phyloP scores from a whole-genome alignment of 129 eudicot genomes.

The Artemisia annua region DNA sequence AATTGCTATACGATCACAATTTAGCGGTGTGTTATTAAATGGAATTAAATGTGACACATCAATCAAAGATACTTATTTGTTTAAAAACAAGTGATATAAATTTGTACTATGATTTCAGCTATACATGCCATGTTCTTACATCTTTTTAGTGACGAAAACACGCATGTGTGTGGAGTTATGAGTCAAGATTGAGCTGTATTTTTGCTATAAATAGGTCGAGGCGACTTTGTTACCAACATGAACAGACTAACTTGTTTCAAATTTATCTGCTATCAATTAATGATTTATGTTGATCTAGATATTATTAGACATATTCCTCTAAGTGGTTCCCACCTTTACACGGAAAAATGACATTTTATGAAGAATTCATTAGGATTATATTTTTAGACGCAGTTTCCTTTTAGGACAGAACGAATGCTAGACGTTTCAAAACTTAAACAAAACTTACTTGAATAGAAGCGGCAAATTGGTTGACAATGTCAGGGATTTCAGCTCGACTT shows the following conservation, averaged over 20 bases:
- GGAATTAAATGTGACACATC: neutral
- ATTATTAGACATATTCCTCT: neutral
- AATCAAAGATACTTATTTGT: neutral
- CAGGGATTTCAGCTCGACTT: slow-evolving; percentile 37
- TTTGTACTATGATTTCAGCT: neutral
- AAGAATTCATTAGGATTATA: neutral
- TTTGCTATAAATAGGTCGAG: slow-evolving; percentile 16
- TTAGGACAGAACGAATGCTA: too few relatives aligned
- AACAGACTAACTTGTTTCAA: neutral
- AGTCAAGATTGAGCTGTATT: slow-evolving; percentile 6
- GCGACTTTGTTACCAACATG: slow-evolving; percentile 15
- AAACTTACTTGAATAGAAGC: slow-evolving; percentile 47
- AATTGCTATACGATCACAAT: slow-evolving; percentile 41
- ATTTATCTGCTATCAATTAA: neutral
- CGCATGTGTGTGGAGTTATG: slow-evolving; percentile 12
- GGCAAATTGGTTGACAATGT: slow-evolving; percentile 38
- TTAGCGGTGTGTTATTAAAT: neutral
- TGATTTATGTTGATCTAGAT: neutral
- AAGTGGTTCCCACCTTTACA: neutral
- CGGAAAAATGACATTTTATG: neutral
- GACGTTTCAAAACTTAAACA: neutral
- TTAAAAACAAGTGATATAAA: slow-evolving; percentile 1
- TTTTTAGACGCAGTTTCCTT: neutral
- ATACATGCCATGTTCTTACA: neutral
- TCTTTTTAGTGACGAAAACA: neutral